Evolutionary conservation across 1,284 basidiomycete genomes (phyloP), one percentile per base, ranked within the genome.

Genomic region (Cutaneotrichosporon sp.): DNA sequence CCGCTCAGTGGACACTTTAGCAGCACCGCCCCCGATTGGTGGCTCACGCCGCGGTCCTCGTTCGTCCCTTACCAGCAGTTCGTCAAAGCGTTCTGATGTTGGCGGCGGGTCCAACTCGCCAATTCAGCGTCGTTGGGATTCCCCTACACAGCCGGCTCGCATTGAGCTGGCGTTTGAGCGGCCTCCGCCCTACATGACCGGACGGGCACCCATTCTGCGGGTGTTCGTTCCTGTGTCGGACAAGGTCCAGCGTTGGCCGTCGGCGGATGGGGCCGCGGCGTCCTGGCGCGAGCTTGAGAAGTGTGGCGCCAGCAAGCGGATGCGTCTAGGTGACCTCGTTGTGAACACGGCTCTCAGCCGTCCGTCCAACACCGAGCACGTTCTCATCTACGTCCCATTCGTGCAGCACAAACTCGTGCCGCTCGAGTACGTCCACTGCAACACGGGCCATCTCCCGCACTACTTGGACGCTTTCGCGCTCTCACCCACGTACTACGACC

Each of bases 401-500:
- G 53, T 67, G 44, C 62, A 63, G 38, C 70, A 72, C 38, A 62
- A 70, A 27, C 66, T 72, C 19, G 62, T 74, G 16, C 74, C 74
- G 14, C 62, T 75, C 27, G 68, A 72, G 55, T 74, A 74, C 51
- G 59, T 59, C 5, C 62, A 66, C 56, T 60, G 58, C 20, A 39
- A 46, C 4, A 60, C 61, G 4, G 70, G 71, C 2, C 68, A 75
- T 57, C 63, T 76, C 6, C 75, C 75, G 14, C 57, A 61, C 14
- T 69, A 68, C 49, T 48, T 76, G 37, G 65, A 75, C 53, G 69
- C 66, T 8, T 71, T 76, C 55, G 46, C 63, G n/a, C 49, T 75
- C 8, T 67, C 74, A 16, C 75, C 75, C n/a, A 68, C 70, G 1
- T 75, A 75, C 61, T 75, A 74, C 54, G 67, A 72, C 55, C 66